Evolutionary conservation across 495 filamentous ascomycete genomes (phyloP).

Genomic region (Penicillium antarcticum): DNA sequence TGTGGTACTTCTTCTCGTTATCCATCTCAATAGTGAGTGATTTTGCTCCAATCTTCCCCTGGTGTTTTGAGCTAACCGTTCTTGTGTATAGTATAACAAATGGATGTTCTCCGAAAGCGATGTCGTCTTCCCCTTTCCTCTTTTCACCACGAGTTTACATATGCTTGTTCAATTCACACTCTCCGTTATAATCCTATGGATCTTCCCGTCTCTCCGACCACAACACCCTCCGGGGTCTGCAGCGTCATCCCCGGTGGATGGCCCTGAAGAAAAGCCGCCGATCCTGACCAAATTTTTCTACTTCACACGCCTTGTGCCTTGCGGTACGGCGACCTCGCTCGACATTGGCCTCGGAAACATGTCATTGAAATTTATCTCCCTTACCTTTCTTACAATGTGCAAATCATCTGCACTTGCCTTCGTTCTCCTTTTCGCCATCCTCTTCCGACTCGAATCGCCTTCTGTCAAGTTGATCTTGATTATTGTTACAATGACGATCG

Average conservation of each 20-base stretch:
- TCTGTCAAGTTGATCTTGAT: constrained; percentile 82
- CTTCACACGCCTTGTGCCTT: constrained; percentile 86
- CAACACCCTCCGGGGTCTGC: constrained; percentile 44
- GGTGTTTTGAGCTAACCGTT: background rate
- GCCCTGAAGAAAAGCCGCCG: constrained; percentile 53
- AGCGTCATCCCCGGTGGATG: constrained; percentile 46
- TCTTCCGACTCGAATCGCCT: constrained; percentile 86
- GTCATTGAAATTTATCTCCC: constrained; percentile 88
- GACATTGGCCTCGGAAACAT: constrained; percentile 98
- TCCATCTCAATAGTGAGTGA: constrained; percentile 86
- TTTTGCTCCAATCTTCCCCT: background rate
- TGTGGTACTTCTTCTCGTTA: constrained; percentile 95
- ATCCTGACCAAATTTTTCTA: constrained; percentile 90
- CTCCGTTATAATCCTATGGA: constrained; percentile 72
- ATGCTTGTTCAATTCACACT: constrained; percentile 95
- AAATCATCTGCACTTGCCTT: constrained; percentile 96
- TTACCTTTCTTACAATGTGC: constrained; percentile 99
- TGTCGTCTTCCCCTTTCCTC: constrained; percentile 87
- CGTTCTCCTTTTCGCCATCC: constrained; percentile 91
- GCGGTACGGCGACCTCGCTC: constrained; percentile 87
- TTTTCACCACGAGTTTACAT: constrained; percentile 93
- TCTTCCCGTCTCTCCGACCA: constrained; percentile 83
- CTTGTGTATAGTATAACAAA: constrained; percentile 80
- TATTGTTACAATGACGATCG: constrained; percentile 88
- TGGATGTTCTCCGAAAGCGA: constrained; percentile 96